Evolutionary conservation across 2,329 filamentous ascomycete genomes (phyloP).

Genomic region (Amauroascus niger): DNA sequence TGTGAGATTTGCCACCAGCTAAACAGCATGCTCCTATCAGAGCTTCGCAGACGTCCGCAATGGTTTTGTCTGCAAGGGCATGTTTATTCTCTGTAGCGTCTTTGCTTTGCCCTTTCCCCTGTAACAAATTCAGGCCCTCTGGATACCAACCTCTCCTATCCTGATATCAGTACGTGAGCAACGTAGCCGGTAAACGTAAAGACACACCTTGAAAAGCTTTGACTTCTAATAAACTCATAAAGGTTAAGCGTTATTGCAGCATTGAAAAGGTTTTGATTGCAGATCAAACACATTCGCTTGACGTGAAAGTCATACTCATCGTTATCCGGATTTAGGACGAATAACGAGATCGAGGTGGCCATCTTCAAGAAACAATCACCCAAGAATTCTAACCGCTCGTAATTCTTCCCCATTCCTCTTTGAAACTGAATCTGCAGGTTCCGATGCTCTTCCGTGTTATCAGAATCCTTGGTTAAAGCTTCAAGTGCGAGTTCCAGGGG

Average conservation of each 20-base stretch:
- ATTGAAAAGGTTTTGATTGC: constrained; percentile 81
- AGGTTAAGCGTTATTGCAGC: constrained; percentile 57
- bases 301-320: constrained; percentile 85
- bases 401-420: constrained; percentile 83
- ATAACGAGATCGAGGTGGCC: constrained; percentile 83
- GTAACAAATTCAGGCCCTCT: constrained; percentile 59
- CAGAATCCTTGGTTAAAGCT: constrained; percentile 84
- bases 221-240: constrained; percentile 72
- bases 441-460: constrained; percentile 66
- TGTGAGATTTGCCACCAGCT: constrained; percentile 39
- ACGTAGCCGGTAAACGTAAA: neutral
- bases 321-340: constrained; percentile 62
- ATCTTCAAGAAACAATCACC: constrained; percentile 94
- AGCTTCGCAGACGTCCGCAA: constrained; percentile 91
- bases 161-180: constrained; percentile 12
- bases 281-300: constrained; percentile 79
- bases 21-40: constrained; percentile 77
- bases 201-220: constrained; percentile 59
- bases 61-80: constrained; percentile 70
- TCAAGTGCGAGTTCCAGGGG: constrained; percentile 65
- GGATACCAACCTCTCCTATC: constrained; percentile 75
- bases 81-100: constrained; percentile 44
- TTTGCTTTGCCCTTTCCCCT: constrained; percentile 56
- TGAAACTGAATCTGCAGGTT: constrained; percentile 63
- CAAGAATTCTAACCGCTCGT: constrained; percentile 86